These are phyloP conservation scores for Houttuynia cordata DNA, from an alignment of 164 flowering plant species.

Conservation along the genomic window DNA sequence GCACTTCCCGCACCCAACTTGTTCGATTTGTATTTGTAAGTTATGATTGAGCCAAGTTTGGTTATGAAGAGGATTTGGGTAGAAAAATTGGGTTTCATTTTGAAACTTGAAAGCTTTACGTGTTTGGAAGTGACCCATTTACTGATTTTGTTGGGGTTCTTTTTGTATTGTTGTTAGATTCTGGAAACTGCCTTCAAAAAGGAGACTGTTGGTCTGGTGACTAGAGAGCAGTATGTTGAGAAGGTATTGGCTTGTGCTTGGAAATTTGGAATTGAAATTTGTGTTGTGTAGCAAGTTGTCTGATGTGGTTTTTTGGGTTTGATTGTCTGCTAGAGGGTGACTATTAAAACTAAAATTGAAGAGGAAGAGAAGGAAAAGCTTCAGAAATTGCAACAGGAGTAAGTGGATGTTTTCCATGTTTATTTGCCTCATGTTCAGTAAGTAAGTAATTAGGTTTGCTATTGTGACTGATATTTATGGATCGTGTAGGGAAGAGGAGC, in stretches of 20 bases:
- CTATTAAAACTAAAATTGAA: constrained; percentile 72
- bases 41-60: no score
- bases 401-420: constrained; percentile 19
- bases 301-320: neutral
- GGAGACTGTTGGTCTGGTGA: constrained; percentile 97
- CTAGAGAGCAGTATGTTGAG: constrained; percentile 96
- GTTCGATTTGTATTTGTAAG: no score
- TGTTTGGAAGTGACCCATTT: neutral
- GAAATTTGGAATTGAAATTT: neutral
- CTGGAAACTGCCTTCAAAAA: constrained; percentile 96
- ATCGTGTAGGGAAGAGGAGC: constrained; percentile 63
- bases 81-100: no score
- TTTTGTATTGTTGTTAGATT: constrained; percentile 31
- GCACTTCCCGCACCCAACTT: no score
- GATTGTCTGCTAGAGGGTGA: constrained; percentile 51
- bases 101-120: no score
- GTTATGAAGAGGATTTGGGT: no score
- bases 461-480: neutral
- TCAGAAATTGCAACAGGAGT: constrained; percentile 92
- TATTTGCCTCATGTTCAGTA: neutral
- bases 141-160: neutral
- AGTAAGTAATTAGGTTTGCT: neutral
- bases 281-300: neutral
- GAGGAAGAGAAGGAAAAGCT: constrained; percentile 99
- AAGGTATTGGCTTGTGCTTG: constrained; percentile 53